These are phyloP conservation scores for Penicillium coffeae DNA, from an alignment of 495 filamentous ascomycete genomes.

Conservation along the genomic window DNA sequence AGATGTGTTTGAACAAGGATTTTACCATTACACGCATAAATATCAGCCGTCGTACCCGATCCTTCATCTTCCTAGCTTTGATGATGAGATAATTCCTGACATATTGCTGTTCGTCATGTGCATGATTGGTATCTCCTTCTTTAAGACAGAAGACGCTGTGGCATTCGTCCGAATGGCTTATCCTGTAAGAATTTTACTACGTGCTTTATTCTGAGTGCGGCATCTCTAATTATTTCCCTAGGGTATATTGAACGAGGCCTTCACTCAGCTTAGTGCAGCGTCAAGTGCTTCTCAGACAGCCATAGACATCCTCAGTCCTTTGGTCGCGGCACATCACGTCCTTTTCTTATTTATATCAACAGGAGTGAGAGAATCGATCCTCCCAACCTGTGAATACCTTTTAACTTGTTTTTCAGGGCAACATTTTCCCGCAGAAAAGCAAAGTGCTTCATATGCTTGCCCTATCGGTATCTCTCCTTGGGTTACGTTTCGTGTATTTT, in stretches of 20 bases:
- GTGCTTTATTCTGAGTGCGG: too few relatives aligned
- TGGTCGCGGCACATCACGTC: slow-evolving; percentile 6
- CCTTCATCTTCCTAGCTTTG: slow-evolving; percentile 3
- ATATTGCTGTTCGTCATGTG: slow-evolving; percentile 7
- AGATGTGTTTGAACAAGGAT: slow-evolving; percentile 7
- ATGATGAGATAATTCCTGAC: not conserved
- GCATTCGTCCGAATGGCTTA: slow-evolving; percentile 3
- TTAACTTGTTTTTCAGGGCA: not conserved
- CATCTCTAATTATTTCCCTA: not conserved
- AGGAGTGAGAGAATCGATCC: not conserved
- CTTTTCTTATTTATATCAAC: slow-evolving; percentile 11
- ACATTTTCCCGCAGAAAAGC: slow-evolving; percentile 1
- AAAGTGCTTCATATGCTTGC: not conserved
- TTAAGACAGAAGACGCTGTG: slow-evolving; percentile 6
- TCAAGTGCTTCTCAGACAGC: not conserved
- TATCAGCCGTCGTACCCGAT: slow-evolving; percentile 7
- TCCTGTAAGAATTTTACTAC: too few relatives aligned
- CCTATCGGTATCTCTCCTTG: not conserved
- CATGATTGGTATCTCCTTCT: slow-evolving; percentile 9
- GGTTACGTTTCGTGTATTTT: not conserved
- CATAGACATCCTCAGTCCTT: not conserved
- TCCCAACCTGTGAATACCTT: too few relatives aligned
- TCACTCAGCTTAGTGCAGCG: not conserved
- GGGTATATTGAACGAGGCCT: slow-evolving; percentile 1
- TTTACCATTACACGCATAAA: slow-evolving; percentile 8